Conservation (phyloP, 495 filamentous ascomycete species). For the Hypoxylon fuscum region DNA sequence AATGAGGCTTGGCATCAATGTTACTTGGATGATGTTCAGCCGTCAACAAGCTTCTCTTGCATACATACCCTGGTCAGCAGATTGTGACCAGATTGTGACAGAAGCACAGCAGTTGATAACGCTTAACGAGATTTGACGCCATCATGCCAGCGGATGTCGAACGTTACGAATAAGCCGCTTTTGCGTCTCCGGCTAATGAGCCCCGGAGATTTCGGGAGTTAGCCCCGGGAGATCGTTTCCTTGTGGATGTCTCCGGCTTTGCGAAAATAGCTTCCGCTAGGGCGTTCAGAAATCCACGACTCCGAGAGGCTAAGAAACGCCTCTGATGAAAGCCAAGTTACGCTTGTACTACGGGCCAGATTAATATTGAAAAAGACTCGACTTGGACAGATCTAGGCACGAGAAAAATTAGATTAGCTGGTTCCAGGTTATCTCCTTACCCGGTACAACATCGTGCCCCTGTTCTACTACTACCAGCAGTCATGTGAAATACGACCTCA, state of each 20-base stretch:
- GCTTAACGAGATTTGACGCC: conserved; percentile 33
- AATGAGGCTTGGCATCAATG: conserved; percentile 16
- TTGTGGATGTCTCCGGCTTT: conserved; percentile 8
- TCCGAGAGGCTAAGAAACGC: not conserved
- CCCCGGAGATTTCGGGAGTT: conserved; percentile 23
- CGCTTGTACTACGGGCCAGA: not conserved
- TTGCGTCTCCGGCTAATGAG: conserved; percentile 38
- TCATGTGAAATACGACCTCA: conserved; percentile 16
- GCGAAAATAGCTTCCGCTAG: not conserved
- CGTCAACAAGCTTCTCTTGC: conserved; percentile 15
- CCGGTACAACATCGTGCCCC: conserved; percentile 22
- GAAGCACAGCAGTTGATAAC: conserved; percentile 1
- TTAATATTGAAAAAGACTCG: not conserved
- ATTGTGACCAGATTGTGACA: conserved; percentile 11
- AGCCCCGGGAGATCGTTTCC: conserved; percentile 22
- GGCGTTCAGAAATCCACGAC: not conserved
- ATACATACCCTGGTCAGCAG: conserved; percentile 3
- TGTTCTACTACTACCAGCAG: not conserved
- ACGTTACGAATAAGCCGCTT: conserved; percentile 30
- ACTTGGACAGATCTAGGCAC: conserved; percentile 13
- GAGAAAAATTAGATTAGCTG: conserved; percentile 8
- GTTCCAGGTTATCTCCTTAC: conserved; percentile 21
- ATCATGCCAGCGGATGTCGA: conserved; percentile 33
- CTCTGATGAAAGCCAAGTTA: not conserved
- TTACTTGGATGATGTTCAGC: conserved; percentile 1